These are phyloP conservation scores for Paraconiothyrium sp. DNA, from an alignment of 2,329 filamentous ascomycete species.

Conservation along the genomic window DNA sequence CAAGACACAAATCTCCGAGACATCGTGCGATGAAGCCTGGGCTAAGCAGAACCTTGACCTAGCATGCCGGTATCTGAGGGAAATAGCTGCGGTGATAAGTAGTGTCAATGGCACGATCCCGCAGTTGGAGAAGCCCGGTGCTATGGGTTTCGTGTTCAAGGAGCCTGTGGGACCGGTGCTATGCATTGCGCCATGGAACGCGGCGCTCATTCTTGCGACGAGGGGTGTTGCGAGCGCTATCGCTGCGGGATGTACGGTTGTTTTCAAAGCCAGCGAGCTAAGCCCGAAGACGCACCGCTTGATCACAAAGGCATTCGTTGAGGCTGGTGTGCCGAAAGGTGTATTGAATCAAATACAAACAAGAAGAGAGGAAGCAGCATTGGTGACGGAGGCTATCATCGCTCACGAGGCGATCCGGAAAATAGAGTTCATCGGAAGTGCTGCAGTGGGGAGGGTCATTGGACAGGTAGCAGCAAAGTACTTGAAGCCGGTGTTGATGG, in stretches of 20 bases:
- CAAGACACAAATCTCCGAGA: slow-evolving; percentile 39
- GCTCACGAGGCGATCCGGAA: slow-evolving; percentile 51
- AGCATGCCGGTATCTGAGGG: slow-evolving; percentile 36
- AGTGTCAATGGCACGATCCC: slow-evolving; percentile 32
- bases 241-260: slow-evolving; percentile 36
- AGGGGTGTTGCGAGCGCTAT: slow-evolving; percentile 37
- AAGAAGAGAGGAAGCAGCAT: slow-evolving; percentile 23
- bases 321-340: slow-evolving; percentile 48
- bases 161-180: slow-evolving; percentile 39
- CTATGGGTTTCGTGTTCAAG: slow-evolving; percentile 43
- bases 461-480: slow-evolving; percentile 50
- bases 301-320: slow-evolving; percentile 34
- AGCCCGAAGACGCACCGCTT: slow-evolving; percentile 27
- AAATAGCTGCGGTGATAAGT: slow-evolving; percentile 27
- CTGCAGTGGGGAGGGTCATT: slow-evolving; percentile 46
- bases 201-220: slow-evolving; percentile 27
- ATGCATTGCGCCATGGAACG: slow-evolving; percentile 38
- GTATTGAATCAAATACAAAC: slow-evolving; percentile 38
- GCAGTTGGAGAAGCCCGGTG: slow-evolving; percentile 36
- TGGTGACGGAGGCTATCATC: slow-evolving; percentile 42
- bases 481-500: slow-evolving; percentile 56
- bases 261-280: slow-evolving; percentile 38
- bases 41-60: slow-evolving; percentile 44
- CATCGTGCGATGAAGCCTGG: slow-evolving; percentile 52
- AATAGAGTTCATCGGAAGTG: slow-evolving; percentile 53